phyloP scores from a whole-genome alignment of 495 filamentous ascomycete species.

The Parachaetomium inaequale region DNA sequence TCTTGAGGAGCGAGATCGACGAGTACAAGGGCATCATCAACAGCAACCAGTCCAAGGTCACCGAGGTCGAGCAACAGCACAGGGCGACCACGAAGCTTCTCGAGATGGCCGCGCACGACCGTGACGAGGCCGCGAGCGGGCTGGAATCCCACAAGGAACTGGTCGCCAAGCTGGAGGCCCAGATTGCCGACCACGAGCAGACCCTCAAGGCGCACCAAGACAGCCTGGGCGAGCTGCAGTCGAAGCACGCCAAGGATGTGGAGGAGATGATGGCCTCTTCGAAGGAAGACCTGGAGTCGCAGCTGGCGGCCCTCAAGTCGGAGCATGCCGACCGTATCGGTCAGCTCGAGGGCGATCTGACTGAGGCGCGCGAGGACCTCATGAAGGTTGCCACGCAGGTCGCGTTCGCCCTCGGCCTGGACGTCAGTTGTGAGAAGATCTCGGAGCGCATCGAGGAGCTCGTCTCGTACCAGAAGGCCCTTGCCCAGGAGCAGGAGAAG shows the following conservation, averaged over 20 bases:
- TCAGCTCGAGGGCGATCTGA: conserved; percentile 63
- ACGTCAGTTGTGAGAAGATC: conserved; percentile 54
- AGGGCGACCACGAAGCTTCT: conserved; percentile 56
- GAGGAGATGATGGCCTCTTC: conserved; percentile 46
- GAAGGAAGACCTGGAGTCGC: conserved; percentile 41
- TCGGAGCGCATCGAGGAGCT: conserved; percentile 51
- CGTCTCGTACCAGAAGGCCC: conserved; percentile 45
- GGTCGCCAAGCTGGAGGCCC: conserved; percentile 54
- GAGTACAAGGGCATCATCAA: conserved; percentile 71
- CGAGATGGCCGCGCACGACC: conserved; percentile 44
- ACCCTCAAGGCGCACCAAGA: conserved; percentile 48
- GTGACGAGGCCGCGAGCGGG: conserved; percentile 36
- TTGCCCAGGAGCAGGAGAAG: conserved; percentile 56
- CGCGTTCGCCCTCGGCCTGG: conserved; percentile 50
- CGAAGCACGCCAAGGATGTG: conserved; percentile 44
- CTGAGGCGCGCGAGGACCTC: conserved; percentile 66
- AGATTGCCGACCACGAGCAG: conserved; percentile 53
- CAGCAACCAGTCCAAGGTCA: conserved; percentile 58
- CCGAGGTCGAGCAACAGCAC: conserved; percentile 63
- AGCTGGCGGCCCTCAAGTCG: conserved; percentile 42
- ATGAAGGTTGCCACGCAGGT: conserved; percentile 57
- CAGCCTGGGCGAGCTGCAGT: conserved; percentile 42
- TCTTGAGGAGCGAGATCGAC: conserved; percentile 70
- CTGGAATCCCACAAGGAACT: conserved; percentile 51
- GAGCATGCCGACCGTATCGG: conserved; percentile 60